Evolutionary conservation across 2,329 filamentous ascomycete species (phyloP).

Genomic region (Sclerotinia trifoliorum): DNA sequence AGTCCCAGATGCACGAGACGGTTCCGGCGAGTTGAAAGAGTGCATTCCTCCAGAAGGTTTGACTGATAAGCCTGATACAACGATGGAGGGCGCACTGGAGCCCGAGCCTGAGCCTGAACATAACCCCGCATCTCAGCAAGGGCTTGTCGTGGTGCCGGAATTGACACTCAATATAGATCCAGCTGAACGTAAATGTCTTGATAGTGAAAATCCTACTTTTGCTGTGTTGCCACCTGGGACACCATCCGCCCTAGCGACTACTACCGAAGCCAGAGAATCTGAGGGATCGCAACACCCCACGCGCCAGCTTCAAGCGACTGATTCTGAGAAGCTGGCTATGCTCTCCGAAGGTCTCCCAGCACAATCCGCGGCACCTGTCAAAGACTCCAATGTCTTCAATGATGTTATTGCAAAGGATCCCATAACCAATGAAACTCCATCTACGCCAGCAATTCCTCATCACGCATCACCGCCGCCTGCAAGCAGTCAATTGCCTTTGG

Average conservation of each 20-base stretch:
- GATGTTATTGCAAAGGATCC: not conserved
- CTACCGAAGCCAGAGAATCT: not conserved
- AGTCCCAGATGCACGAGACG: slow-evolving; percentile 1
- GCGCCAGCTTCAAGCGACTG: not conserved
- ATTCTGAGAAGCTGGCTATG: not conserved
- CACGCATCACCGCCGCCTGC: not conserved
- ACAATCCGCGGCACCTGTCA: not conserved
- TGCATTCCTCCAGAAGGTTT: not conserved
- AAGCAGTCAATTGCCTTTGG: not conserved
- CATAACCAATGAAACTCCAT: not conserved
- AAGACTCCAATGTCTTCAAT: not conserved
- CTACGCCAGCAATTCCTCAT: not conserved
- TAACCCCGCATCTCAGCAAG: not conserved
- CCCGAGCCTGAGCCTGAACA: not conserved
- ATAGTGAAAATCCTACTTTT: not conserved
- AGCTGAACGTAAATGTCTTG: not conserved
- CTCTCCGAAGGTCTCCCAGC: not conserved
- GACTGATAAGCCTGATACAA: not conserved
- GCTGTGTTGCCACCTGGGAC: not conserved
- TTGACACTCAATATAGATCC: not conserved
- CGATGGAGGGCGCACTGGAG: not conserved
- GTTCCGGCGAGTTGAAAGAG: not conserved
- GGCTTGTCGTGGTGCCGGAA: not conserved
- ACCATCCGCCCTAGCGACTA: not conserved
- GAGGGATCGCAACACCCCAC: not conserved